Percentiles rank a stretch among this genome's conserved stretches.
Conservation (phyloP, 108 stramenopile species). For the Skeletonema marinoi region DNA sequence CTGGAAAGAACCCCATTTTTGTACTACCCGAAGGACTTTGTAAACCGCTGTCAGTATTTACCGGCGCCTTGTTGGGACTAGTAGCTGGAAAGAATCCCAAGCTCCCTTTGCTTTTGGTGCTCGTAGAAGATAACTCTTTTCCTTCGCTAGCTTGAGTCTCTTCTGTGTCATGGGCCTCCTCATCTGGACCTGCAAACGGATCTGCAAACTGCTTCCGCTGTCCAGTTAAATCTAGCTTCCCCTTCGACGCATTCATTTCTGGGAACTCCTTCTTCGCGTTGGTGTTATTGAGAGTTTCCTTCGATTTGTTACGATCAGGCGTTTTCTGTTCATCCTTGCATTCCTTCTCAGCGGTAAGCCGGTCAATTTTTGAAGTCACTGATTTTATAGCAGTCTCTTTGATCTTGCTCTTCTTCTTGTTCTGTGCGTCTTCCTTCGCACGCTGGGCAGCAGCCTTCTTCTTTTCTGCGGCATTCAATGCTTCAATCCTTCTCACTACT, state of each 20-base stretch:
- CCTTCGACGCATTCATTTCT: constrained; percentile 9
- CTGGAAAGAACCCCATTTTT: background rate
- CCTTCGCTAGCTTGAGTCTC: background rate
- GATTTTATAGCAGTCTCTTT: background rate
- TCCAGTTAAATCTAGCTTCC: constrained; percentile 30
- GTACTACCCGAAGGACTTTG: background rate
- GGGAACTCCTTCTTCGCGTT: background rate
- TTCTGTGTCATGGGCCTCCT: background rate
- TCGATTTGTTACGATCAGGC: background rate
- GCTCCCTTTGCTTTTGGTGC: background rate
- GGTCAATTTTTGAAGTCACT: constrained; percentile 4
- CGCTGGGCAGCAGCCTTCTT: constrained; percentile 47
- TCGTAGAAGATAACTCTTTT: background rate
- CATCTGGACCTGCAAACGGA: constrained; percentile 6
- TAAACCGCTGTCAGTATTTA: background rate
- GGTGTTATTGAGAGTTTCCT: background rate
- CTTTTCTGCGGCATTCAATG: constrained; percentile 41
- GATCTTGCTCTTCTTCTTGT: constrained; percentile 3
- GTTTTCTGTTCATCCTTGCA: background rate
- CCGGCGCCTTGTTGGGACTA: background rate
- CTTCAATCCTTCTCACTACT: constrained; percentile 69
- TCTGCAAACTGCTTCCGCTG: constrained; percentile 38
- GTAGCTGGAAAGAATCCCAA: constrained; percentile 10
- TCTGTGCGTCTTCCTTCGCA: constrained; percentile 32
- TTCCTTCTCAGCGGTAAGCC: constrained; percentile 3